Evolutionary conservation across 208 protist genomes (phyloP).

Genomic region (Trypanosoma cruzi): DNA sequence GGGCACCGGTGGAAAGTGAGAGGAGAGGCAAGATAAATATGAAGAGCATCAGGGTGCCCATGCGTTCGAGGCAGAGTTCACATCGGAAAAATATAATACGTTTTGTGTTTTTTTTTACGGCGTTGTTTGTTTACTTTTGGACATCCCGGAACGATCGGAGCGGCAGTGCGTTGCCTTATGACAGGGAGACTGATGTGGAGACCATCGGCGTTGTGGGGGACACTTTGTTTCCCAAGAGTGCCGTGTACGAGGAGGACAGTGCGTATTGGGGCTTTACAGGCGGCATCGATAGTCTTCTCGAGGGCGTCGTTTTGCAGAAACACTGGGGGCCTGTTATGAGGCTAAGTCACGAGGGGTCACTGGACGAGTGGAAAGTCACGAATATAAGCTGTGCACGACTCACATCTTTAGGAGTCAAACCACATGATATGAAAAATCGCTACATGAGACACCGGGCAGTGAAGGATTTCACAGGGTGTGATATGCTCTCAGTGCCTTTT

Average conservation of each 20-base stretch:
- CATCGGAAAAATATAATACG: too few relatives aligned
- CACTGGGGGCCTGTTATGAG: conserved; percentile 27
- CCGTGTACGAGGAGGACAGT: conserved; percentile 16
- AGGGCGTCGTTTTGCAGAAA: conserved; percentile 4
- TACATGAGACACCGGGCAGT: conserved; percentile 16
- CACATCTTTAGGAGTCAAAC: neutral
- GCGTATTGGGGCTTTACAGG: conserved; percentile 21
- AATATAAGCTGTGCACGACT: conserved; percentile 17
- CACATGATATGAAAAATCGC: conserved; percentile 7
- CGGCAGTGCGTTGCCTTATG: too few relatives aligned
- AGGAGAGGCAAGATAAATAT: too few relatives aligned
- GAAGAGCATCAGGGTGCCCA: too few relatives aligned
- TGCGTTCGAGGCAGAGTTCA: too few relatives aligned
- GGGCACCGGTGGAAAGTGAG: too few relatives aligned
- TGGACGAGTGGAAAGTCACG: conserved; percentile 23
- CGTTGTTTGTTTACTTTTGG: too few relatives aligned
- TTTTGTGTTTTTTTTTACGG: too few relatives aligned
- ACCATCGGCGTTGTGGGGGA: too few relatives aligned
- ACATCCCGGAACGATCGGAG: too few relatives aligned
- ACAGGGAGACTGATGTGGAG: too few relatives aligned
- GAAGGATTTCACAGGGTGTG: conserved; percentile 33
- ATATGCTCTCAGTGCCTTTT: conserved; percentile 40
- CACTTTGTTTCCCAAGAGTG: neutral
- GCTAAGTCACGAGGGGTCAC: conserved; percentile 11
- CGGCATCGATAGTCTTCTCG: conserved; percentile 28